Conservation (phyloP, 73 alveolate genomes). For the Paramecium primaurelia region DNA sequence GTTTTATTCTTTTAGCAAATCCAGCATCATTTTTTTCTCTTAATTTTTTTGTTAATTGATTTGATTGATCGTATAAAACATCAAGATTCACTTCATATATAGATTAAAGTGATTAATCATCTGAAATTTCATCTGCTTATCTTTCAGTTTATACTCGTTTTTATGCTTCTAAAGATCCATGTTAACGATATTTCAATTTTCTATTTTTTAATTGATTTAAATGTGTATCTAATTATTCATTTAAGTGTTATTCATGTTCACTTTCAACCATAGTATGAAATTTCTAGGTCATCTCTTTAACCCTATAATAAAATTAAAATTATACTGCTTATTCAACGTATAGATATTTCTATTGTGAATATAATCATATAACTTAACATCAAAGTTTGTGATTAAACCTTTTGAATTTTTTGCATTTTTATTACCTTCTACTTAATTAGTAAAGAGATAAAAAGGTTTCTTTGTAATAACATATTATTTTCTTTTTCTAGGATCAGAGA, state of each 20-base stretch:
- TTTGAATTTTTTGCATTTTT: neutral
- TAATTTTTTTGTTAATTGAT: neutral
- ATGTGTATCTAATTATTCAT: neutral
- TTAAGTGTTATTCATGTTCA: neutral
- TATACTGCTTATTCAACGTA: neutral
- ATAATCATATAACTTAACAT: neutral
- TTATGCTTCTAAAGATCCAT: neutral
- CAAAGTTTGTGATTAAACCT: neutral
- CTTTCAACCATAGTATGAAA: neutral
- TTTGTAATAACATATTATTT: neutral
- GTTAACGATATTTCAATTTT: neutral
- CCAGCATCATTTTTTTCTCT: neutral
- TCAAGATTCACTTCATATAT: conserved; percentile 1
- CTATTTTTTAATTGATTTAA: neutral
- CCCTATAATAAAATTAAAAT: neutral
- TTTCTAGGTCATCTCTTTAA: neutral
- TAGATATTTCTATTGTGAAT: neutral
- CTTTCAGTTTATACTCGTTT: neutral
- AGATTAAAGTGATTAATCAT: neutral
- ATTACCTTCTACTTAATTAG: neutral
- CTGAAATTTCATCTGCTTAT: neutral
- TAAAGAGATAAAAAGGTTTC: neutral
- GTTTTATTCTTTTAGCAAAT: neutral
- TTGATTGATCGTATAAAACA: neutral
- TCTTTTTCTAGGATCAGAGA: neutral